These are phyloP conservation scores for Cladosporium austrohemisphaericum DNA, from an alignment of 2,329 filamentous ascomycete species.

Conservation along the genomic window DNA sequence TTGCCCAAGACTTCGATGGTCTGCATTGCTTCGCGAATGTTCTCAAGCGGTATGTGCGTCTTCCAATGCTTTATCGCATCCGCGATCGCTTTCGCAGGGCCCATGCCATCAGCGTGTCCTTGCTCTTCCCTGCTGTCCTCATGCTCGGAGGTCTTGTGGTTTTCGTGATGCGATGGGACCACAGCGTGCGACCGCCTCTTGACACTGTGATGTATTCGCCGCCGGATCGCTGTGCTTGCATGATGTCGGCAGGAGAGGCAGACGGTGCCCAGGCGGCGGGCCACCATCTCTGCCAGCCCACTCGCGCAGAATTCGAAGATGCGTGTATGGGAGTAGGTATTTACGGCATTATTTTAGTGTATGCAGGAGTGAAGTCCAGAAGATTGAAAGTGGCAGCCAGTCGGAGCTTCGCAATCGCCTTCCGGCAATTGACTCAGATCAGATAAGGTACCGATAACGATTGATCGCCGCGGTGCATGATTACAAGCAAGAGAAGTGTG, in stretches of 20 bases:
- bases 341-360: too few relatives aligned
- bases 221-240: conserved; percentile 17
- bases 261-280: conserved; percentile 20
- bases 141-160: background rate
- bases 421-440: too few relatives aligned
- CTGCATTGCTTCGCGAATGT: conserved; percentile 16
- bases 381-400: too few relatives aligned
- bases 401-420: too few relatives aligned
- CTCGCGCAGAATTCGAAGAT: background rate
- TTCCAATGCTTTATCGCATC: background rate
- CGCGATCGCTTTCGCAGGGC: background rate
- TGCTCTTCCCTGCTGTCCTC: background rate
- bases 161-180: background rate
- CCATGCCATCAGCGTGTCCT: background rate
- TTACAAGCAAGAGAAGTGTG: too few relatives aligned
- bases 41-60: conserved; percentile 15
- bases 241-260: conserved; percentile 24
- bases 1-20: conserved; percentile 25
- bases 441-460: too few relatives aligned
- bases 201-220: conserved; percentile 17
- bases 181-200: background rate
- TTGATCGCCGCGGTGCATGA: too few relatives aligned
- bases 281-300: conserved; percentile 18
- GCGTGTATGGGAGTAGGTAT: too few relatives aligned
- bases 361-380: too few relatives aligned